Conservation (phyloP, 106 monocot species). For the Dendrobium chrysotoxum region DNA sequence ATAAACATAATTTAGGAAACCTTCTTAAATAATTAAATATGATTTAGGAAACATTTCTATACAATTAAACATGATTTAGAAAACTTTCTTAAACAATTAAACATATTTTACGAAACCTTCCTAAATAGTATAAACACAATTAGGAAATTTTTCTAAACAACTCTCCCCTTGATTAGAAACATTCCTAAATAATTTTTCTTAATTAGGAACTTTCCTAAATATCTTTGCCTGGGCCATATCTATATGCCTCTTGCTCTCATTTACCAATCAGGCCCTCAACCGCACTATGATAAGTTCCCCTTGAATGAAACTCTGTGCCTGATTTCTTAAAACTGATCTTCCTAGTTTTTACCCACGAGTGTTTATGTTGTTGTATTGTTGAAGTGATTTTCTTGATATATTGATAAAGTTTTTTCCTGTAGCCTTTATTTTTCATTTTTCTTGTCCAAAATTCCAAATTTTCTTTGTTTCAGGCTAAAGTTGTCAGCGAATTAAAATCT, state of each 20-base stretch:
- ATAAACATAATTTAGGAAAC: no score
- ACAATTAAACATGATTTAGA: no score
- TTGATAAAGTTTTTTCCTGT: not conserved
- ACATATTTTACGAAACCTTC: no score
- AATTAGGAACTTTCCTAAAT: no score
- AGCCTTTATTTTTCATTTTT: not conserved
- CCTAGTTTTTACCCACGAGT: not conserved
- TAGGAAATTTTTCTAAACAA: no score
- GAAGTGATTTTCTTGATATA: not conserved
- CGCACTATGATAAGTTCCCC: not conserved
- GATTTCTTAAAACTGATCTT: not conserved
- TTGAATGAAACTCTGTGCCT: not conserved
- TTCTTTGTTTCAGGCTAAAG: conserved; percentile 47
- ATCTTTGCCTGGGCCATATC: no score
- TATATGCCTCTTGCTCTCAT: not conserved
- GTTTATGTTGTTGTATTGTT: not conserved
- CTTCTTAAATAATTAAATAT: no score
- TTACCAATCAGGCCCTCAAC: not conserved
- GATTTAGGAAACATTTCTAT: no score
- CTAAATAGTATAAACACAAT: no score
- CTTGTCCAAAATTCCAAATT: not conserved
- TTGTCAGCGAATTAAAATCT: conserved; percentile 70
- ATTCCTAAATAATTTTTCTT: no score
- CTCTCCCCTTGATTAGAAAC: no score
- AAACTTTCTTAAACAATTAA: no score